These are phyloP conservation scores for Domatiomyces globalis DNA, from an alignment of 2,329 filamentous ascomycete genomes.

Conservation along the genomic window DNA sequence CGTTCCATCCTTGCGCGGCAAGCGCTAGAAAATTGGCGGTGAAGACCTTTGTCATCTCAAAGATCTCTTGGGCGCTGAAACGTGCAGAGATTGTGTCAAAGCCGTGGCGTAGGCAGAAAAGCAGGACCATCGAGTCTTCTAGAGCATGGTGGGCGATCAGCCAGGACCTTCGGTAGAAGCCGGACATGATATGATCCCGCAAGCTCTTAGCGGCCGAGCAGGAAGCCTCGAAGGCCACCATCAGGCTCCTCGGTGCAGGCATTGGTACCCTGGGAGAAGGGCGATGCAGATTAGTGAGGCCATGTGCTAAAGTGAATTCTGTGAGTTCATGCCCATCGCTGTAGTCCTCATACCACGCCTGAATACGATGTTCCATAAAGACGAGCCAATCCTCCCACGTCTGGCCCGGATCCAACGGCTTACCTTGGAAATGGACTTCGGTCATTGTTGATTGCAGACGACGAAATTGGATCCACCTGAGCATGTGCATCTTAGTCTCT, in stretches of 20 bases:
- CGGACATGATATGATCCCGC: conserved; percentile 17
- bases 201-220: conserved; percentile 16
- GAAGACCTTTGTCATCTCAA: conserved; percentile 23
- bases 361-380: conserved; percentile 17
- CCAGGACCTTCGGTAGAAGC: conserved; percentile 19
- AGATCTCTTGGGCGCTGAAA: conserved; percentile 20
- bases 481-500: conserved; percentile 17
- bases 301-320: conserved; percentile 18
- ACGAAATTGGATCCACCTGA: conserved; percentile 19
- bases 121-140: conserved; percentile 20
- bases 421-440: conserved; percentile 20
- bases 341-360: conserved; percentile 19
- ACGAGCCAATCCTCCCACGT: conserved; percentile 20
- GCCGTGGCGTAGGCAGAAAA: conserved; percentile 23
- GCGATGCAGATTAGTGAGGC: conserved; percentile 18
- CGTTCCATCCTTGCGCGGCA: conserved; percentile 22
- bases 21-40: conserved; percentile 22
- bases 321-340: conserved; percentile 17
- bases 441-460: conserved; percentile 19
- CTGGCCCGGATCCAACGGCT: conserved; percentile 15
- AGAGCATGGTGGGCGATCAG: conserved; percentile 19
- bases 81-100: conserved; percentile 20
- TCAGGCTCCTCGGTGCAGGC: conserved; percentile 15
- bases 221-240: conserved; percentile 19
- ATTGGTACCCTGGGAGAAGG: conserved; percentile 18